These are phyloP conservation scores for Hyaloscypha hepaticicola DNA, from an alignment of 495 filamentous ascomycete genomes.

Conservation along the genomic window DNA sequence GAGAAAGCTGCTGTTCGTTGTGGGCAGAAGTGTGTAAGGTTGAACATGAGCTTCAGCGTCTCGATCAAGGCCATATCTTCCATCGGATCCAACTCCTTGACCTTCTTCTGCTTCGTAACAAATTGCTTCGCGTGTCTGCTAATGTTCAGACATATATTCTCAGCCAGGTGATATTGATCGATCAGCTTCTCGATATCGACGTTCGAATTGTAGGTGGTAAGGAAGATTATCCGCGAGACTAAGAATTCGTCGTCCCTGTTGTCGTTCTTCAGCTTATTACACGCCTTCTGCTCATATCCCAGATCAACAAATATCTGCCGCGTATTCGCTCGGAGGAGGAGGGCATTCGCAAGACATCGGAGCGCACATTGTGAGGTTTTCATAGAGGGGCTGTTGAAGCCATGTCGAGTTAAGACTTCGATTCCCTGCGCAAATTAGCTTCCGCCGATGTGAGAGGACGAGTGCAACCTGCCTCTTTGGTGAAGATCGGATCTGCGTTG, in stretches of 20 bases:
- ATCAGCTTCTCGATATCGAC: slow-evolving; percentile 68
- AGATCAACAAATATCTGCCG: slow-evolving; percentile 80
- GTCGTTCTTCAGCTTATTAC: slow-evolving; percentile 71
- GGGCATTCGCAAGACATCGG: slow-evolving; percentile 82
- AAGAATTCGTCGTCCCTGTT: slow-evolving; percentile 88
- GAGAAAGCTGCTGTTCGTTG: slow-evolving; percentile 59
- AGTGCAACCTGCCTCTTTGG: slow-evolving; percentile 55
- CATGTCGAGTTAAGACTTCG: slow-evolving; percentile 66
- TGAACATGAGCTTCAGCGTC: slow-evolving; percentile 86
- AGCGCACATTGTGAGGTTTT: slow-evolving; percentile 74
- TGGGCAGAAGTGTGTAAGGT: slow-evolving; percentile 71
- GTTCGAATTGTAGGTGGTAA: slow-evolving; percentile 80
- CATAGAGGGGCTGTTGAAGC: slow-evolving; percentile 58
- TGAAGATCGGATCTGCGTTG: slow-evolving; percentile 78
- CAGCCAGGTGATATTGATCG: slow-evolving; percentile 65
- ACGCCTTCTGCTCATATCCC: slow-evolving; percentile 68
- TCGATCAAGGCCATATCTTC: slow-evolving; percentile 79
- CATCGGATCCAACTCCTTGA: slow-evolving; percentile 54
- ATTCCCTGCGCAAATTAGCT: slow-evolving; percentile 62
- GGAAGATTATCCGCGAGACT: slow-evolving; percentile 75
- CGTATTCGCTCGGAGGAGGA: slow-evolving; percentile 68
- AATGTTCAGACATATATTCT: slow-evolving; percentile 67
- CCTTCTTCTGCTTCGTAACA: slow-evolving; percentile 28
- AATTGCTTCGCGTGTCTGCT: slow-evolving; percentile 63
- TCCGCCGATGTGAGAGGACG: background rate